phyloP scores from a whole-genome alignment of 2,329 filamentous ascomycete genomes.

The Colletotrichum australisinense region DNA sequence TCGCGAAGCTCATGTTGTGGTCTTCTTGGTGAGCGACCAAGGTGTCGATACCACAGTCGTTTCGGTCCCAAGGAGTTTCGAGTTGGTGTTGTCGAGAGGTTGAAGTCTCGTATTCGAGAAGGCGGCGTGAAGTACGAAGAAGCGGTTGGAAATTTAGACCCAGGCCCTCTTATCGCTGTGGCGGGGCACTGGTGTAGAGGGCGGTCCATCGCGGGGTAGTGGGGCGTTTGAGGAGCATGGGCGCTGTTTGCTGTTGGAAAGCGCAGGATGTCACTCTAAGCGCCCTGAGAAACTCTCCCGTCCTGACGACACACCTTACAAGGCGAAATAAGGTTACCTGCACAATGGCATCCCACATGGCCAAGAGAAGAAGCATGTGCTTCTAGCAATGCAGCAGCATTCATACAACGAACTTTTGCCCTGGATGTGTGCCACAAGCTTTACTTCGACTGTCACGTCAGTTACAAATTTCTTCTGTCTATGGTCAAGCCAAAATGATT shows the following conservation, averaged over 20 bases:
- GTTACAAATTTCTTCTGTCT: not conserved
- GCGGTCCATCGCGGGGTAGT: slow-evolving; percentile 33
- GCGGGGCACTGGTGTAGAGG: slow-evolving; percentile 30
- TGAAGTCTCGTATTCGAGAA: slow-evolving; percentile 8
- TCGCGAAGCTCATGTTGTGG: slow-evolving; percentile 71
- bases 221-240: slow-evolving; percentile 28
- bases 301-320: not conserved
- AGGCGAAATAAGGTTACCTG: not conserved
- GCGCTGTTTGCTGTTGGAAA: not conserved
- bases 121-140: slow-evolving; percentile 17
- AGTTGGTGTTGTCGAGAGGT: not conserved
- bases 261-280: not conserved
- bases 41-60: slow-evolving; percentile 13
- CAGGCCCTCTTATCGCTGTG: slow-evolving; percentile 22
- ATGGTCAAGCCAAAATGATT: not conserved
- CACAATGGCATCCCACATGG: not conserved
- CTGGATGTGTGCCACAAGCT: not conserved
- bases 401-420: not conserved
- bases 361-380: not conserved
- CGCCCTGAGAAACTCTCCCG: not conserved
- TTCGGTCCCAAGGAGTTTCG: slow-evolving; percentile 11
- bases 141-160: slow-evolving; percentile 28
- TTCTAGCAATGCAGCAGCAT: not conserved
- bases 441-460: not conserved
- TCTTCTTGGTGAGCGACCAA: slow-evolving; percentile 31